Conservation (phyloP, 2,329 filamentous ascomycete genomes). For the Fusarium paranaense region DNA sequence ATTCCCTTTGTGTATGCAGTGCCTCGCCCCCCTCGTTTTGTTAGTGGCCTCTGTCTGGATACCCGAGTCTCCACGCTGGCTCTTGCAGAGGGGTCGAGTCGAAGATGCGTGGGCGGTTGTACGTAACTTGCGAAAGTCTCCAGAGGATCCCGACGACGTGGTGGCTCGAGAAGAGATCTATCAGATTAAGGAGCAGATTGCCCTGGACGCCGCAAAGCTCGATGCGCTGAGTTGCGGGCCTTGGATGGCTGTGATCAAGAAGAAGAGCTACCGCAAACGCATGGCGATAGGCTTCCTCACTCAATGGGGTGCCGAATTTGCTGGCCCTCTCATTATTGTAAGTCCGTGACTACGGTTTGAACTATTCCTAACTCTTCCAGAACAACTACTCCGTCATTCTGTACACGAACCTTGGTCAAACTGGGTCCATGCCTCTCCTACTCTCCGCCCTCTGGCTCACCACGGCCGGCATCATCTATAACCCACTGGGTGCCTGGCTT, state of each 20-base stretch:
- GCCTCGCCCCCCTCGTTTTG: constrained; percentile 52
- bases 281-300: constrained; percentile 64
- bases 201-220: constrained; percentile 55
- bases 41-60: constrained; percentile 50
- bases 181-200: constrained; percentile 59
- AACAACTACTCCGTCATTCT: constrained; percentile 56
- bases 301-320: constrained; percentile 65
- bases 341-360: constrained; percentile 29
- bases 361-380: constrained; percentile 38
- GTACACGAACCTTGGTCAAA: constrained; percentile 54
- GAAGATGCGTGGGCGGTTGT: constrained; percentile 60
- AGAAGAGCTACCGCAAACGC: constrained; percentile 61
- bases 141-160: constrained; percentile 50
- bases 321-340: constrained; percentile 62
- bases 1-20: constrained; percentile 57
- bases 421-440: constrained; percentile 54
- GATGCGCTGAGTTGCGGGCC: constrained; percentile 51
- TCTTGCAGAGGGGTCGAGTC: constrained; percentile 57
- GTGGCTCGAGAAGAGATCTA: constrained; percentile 59
- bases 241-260: constrained; percentile 58
- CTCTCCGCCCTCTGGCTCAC: constrained; percentile 55
- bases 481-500: constrained; percentile 63
- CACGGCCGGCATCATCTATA: constrained; percentile 61
- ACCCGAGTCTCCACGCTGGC: constrained; percentile 60
- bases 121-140: constrained; percentile 46